Base-by-base conservation (phyloP, 192 early-diverging fungal species). In the Umbelopsis sp. region DNA sequence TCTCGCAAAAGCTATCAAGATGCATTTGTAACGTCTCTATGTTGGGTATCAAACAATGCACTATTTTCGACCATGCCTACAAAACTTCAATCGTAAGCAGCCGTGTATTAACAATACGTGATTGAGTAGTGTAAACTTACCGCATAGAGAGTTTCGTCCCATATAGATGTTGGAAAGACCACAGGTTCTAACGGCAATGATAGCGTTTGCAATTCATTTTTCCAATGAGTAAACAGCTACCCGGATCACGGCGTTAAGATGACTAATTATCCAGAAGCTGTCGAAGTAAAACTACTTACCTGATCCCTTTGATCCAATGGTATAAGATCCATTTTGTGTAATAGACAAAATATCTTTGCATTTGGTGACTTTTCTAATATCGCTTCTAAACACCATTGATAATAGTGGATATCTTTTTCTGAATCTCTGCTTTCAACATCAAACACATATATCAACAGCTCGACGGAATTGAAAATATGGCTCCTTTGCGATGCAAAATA, bases 281-380 rank as follows among this genome's bases (percentile, higher is more conserved):
- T 58, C 23, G 30, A 12, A 25, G 27, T 27, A 44, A 11, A 49
- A 47, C 37, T 9, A 41, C 55, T 79, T 66, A 93, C 88, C 67
- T 71, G 70, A 45, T 93, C 91, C 35, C 92, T 77, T 52, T 91
- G 82, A 4, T 89, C 85, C 47, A 91, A 91, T 49, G 81, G 88
- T n/a, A 98, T 88, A 52, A 97, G 84, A 85, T 99, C 97, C 92
- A 99, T 98, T 74, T 99, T 99, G 76, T 99, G 97, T 64, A 99
- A 90, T 55, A 99, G 81, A 67, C 95, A 97, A 78, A 97, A 98
- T 37, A 99, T 92, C 65, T 91, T 90, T 66, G 96, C 96, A 67
- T 97, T 94, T 50, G 87, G 88, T 21, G 94, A 95, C 66, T 91
- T 91, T 33, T 82, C 77, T 68, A 86, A 64, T 67, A 99, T 91